These are phyloP conservation scores for Pythium dissotocum DNA, from an alignment of 352 stramenopile species.

Conservation along the genomic window DNA sequence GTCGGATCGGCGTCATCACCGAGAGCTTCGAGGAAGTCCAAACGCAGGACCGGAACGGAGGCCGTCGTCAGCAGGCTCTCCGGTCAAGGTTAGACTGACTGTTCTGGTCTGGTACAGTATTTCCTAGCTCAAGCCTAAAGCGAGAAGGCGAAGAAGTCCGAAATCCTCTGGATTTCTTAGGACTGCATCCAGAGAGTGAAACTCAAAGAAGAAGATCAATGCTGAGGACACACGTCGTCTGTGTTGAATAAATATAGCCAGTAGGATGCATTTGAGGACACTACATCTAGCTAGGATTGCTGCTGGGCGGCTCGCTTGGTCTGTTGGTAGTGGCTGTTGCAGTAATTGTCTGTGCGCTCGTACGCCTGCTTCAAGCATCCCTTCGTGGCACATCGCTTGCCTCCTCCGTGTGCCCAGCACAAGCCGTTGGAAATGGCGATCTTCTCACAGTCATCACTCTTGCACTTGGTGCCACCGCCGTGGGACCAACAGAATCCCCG, in stretches of 20 bases:
- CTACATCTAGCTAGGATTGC: not conserved
- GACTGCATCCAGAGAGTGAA: not conserved
- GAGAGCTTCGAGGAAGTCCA: not conserved
- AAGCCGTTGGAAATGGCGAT: conserved; percentile 75
- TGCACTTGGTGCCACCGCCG: conserved; percentile 77
- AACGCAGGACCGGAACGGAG: not conserved
- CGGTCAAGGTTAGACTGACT: no score
- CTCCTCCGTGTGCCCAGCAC: conserved; percentile 74
- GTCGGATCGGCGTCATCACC: conserved; percentile 11
- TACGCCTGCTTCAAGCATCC: conserved; percentile 72
- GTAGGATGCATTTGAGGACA: not conserved
- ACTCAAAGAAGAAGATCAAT: not conserved
- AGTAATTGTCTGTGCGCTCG: conserved; percentile 73
- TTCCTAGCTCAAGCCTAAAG: no score
- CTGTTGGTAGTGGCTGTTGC: conserved; percentile 53
- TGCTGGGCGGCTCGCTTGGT: conserved; percentile 11
- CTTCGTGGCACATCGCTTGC: conserved; percentile 59
- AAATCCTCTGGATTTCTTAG: not conserved
- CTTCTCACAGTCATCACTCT: conserved; percentile 63
- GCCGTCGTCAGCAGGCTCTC: no score
- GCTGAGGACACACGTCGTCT: not conserved
- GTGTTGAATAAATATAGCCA: not conserved
- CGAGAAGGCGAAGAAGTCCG: not conserved
- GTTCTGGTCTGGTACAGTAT: no score
- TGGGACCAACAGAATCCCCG: conserved; percentile 82